These are phyloP conservation scores for Podospora tetraspora DNA, from an alignment of 495 filamentous ascomycete genomes.

Conservation along the genomic window DNA sequence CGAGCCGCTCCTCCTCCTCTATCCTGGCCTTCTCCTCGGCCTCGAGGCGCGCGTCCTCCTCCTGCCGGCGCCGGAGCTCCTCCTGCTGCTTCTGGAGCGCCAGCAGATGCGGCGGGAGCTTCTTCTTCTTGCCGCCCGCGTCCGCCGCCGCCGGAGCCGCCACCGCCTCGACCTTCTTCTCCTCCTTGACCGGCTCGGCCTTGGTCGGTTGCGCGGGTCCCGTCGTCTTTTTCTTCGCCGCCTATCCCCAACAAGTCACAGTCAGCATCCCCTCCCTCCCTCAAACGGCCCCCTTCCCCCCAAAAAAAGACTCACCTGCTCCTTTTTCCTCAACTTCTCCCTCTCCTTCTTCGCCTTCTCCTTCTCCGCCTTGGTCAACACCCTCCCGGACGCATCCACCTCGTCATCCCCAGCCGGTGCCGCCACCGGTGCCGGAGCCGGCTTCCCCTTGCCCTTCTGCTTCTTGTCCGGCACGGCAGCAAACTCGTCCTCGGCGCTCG, in stretches of 20 bases:
- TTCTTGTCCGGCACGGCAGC: constrained; percentile 77
- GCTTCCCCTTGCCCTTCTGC: constrained; percentile 89
- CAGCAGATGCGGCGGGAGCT: constrained; percentile 71
- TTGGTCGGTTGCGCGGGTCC: constrained; percentile 48
- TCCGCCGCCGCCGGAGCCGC: constrained; percentile 45
- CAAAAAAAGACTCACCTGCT: constrained; percentile 57
- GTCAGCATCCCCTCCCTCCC: constrained; percentile 13
- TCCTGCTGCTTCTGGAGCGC: constrained; percentile 93
- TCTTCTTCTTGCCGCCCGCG: constrained; percentile 73
- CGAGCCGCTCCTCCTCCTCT: constrained; percentile 61
- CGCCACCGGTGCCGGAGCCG: constrained; percentile 48
- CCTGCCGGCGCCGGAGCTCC: constrained; percentile 62
- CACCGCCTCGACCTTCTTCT: constrained; percentile 38
- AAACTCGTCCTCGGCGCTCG: constrained; percentile 79
- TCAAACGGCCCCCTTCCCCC: neutral
- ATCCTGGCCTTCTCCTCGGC: constrained; percentile 70
- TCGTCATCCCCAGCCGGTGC: constrained; percentile 52
- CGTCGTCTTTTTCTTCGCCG: constrained; percentile 63
- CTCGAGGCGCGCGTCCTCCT: constrained; percentile 62
- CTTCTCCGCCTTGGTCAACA: constrained; percentile 94
- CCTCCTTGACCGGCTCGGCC: constrained; percentile 44
- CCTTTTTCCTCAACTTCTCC: constrained; percentile 92
- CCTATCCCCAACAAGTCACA: constrained; percentile 32
- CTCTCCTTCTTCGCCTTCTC: constrained; percentile 92
- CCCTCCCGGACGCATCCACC: constrained; percentile 51